These are phyloP conservation scores for Chondrostereum purpureum DNA, from an alignment of 1,284 basidiomycete species.

Conservation along the genomic window DNA sequence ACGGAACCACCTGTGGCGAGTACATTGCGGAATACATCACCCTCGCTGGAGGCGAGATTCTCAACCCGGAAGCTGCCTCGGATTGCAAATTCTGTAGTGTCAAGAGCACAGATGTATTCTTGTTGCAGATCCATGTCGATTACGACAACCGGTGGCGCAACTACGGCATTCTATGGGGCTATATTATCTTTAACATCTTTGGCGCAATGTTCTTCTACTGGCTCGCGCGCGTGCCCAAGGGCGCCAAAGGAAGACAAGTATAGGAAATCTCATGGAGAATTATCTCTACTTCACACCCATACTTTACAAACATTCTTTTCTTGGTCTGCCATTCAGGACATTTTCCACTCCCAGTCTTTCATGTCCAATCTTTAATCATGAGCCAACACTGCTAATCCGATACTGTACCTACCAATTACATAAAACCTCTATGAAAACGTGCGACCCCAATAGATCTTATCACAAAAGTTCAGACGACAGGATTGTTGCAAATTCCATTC, in stretches of 20 bases:
- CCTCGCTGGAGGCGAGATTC: conserved; percentile 57
- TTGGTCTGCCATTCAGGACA: too few species aligned
- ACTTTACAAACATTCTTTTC: too few species aligned
- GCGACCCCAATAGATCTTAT: too few species aligned
- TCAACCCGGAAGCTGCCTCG: conserved; percentile 46
- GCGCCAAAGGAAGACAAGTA: not conserved
- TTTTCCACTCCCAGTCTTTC: too few species aligned
- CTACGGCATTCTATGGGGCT: conserved; percentile 9
- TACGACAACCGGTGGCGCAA: conserved; percentile 51
- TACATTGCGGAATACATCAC: conserved; percentile 55
- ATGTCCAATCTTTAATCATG: too few species aligned
- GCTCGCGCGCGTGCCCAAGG: conserved; percentile 9
- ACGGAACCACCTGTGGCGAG: conserved; percentile 52
- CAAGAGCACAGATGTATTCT: conserved; percentile 50
- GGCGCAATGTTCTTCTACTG: conserved; percentile 10
- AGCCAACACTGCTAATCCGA: too few species aligned
- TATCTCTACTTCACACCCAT: too few species aligned
- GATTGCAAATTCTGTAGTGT: conserved; percentile 52
- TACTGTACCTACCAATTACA: too few species aligned
- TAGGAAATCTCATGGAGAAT: too few species aligned
- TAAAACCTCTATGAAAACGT: too few species aligned
- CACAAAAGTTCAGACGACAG: too few species aligned
- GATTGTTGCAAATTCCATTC: too few species aligned
- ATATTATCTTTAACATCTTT: conserved; percentile 10
- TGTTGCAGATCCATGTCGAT: conserved; percentile 21